Conservation (phyloP, 208 protist genomes). For the Blechomonas ayalai region DNA sequence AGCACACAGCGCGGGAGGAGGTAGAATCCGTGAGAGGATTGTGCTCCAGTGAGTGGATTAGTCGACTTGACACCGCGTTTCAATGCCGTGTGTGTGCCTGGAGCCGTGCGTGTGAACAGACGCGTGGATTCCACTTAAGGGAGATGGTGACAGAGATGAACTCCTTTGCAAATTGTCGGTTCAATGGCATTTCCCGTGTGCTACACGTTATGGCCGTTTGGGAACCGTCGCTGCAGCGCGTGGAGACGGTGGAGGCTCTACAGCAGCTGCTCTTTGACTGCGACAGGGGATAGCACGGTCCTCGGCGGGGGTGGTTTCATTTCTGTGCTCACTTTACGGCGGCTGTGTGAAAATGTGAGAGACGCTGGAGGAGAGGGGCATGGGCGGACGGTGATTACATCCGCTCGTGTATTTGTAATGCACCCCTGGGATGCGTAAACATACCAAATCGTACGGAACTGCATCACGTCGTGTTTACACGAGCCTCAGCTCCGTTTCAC, state of each 20-base stretch:
- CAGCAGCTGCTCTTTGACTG: slow-evolving; percentile 18
- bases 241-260: slow-evolving; percentile 53
- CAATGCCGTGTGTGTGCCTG: slow-evolving; percentile 48
- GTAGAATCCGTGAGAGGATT: slow-evolving; percentile 15
- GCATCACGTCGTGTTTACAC: no score
- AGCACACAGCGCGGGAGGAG: slow-evolving; percentile 3
- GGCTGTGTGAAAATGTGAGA: no score
- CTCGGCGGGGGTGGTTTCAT: no score
- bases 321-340: no score
- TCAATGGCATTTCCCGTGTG: slow-evolving; percentile 23
- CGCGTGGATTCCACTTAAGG: slow-evolving; percentile 42
- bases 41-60: slow-evolving; percentile 9
- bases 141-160: slow-evolving; percentile 59
- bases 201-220: slow-evolving; percentile 21
- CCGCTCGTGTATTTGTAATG: no score
- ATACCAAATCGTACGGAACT: no score
- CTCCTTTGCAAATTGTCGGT: slow-evolving; percentile 48
- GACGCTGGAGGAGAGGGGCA: no score
- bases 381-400: no score
- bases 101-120: slow-evolving; percentile 32
- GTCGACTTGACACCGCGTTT: slow-evolving; percentile 24
- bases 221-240: slow-evolving; percentile 28
- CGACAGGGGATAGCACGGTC: not conserved
- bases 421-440: no score
- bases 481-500: no score